phyloP scores from a whole-genome alignment of 495 filamentous ascomycete species.

The Aspergillus homomorphus region DNA sequence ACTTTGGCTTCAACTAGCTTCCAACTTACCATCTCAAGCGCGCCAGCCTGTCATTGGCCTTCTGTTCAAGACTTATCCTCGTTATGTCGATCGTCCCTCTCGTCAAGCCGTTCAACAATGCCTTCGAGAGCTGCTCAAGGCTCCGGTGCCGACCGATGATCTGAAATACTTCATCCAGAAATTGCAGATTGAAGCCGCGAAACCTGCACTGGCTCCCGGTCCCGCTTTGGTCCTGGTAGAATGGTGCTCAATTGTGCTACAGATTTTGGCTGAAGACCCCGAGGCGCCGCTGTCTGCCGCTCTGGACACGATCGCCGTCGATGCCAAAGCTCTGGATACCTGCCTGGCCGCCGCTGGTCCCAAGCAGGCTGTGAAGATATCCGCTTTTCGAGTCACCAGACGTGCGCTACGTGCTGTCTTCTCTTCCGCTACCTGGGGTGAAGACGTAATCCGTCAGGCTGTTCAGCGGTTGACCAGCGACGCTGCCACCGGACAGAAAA shows the following conservation, averaged over 20 bases:
- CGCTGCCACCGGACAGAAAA: slow-evolving; percentile 56
- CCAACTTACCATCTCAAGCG: slow-evolving; percentile 35
- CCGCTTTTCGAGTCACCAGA: slow-evolving; percentile 68
- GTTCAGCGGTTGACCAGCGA: slow-evolving; percentile 65
- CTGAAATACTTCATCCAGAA: slow-evolving; percentile 59
- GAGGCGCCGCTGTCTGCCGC: slow-evolving; percentile 63
- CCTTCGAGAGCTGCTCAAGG: slow-evolving; percentile 60
- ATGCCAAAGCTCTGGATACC: slow-evolving; percentile 70
- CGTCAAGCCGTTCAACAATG: slow-evolving; percentile 76
- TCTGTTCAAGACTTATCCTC: slow-evolving; percentile 80
- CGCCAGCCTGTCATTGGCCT: slow-evolving; percentile 55
- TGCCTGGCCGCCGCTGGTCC: slow-evolving; percentile 63
- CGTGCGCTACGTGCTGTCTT: slow-evolving; percentile 71
- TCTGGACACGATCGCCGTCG: slow-evolving; percentile 55
- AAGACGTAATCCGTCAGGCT: slow-evolving; percentile 58
- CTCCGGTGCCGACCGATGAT: slow-evolving; percentile 44
- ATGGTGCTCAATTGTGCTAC: slow-evolving; percentile 78
- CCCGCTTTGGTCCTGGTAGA: slow-evolving; percentile 87
- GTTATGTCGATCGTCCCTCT: slow-evolving; percentile 82
- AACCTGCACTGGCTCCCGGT: slow-evolving; percentile 67
- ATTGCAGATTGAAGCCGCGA: slow-evolving; percentile 62
- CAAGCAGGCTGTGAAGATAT: slow-evolving; percentile 56
- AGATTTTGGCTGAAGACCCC: slow-evolving; percentile 51
- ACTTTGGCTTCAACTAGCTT: slow-evolving; percentile 17
- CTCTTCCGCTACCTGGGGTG: slow-evolving; percentile 50